These are phyloP conservation scores for Ustilago hordei DNA, from an alignment of 1,284 basidiomycete species.

Conservation along the genomic window DNA sequence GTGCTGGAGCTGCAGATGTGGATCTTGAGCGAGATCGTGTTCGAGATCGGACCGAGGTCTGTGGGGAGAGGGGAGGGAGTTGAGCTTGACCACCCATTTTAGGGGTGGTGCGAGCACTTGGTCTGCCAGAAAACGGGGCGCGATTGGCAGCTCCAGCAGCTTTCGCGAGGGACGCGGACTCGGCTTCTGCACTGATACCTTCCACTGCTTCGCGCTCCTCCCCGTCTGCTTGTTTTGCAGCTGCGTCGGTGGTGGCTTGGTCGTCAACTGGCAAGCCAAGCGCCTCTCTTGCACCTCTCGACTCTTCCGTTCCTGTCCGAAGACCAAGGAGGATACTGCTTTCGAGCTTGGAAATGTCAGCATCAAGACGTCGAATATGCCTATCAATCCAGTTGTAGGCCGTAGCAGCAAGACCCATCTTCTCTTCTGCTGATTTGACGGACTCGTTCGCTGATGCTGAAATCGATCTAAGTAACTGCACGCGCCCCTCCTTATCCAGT, in stretches of 20 bases:
- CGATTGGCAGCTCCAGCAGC: slow-evolving; percentile 39
- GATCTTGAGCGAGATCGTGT: slow-evolving; percentile 20
- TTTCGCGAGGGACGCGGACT: slow-evolving; percentile 37
- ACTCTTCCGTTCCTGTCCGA: slow-evolving; percentile 55
- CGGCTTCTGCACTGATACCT: slow-evolving; percentile 33
- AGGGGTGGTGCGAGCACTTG: slow-evolving; percentile 23
- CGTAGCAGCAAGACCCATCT: slow-evolving; percentile 72
- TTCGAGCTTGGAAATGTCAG: slow-evolving; percentile 67
- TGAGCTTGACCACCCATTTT: slow-evolving; percentile 26
- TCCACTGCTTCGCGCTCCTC: background rate
- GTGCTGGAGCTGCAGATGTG: slow-evolving; percentile 3
- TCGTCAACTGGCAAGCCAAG: slow-evolving; percentile 38
- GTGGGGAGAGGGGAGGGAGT: slow-evolving; percentile 11
- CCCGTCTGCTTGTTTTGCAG: slow-evolving; percentile 8
- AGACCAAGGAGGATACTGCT: slow-evolving; percentile 59
- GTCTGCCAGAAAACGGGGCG: slow-evolving; percentile 8
- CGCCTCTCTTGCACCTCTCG: slow-evolving; percentile 46
- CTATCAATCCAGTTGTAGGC: slow-evolving; percentile 73
- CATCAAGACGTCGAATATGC: slow-evolving; percentile 73
- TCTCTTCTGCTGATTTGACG: slow-evolving; percentile 71
- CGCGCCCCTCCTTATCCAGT: slow-evolving; percentile 21
- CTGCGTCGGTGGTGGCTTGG: background rate
- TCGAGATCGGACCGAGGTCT: background rate
- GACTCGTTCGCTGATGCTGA: slow-evolving; percentile 43
- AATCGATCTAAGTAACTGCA: slow-evolving; percentile 28